Conservation (phyloP, 805 yeast species). For the Sungouiozyma ichnusensis region DNA sequence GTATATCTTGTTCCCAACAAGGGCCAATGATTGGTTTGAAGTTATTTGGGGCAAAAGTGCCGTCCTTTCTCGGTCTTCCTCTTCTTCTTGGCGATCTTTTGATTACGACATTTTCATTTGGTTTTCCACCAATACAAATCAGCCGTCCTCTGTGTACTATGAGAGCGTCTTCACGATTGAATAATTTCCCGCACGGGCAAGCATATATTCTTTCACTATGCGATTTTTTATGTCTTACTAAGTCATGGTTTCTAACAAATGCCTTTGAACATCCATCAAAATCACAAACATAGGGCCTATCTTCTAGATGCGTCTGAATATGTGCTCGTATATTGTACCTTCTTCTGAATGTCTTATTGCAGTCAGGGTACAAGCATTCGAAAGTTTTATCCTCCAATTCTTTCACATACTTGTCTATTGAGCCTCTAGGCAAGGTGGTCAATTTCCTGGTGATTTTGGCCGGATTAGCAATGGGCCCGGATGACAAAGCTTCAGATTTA, state of each 20-base stretch:
- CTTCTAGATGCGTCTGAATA: slow-evolving; percentile 91
- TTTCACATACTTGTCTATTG: slow-evolving; percentile 68
- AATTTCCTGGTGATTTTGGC: slow-evolving; percentile 22
- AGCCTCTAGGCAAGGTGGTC: slow-evolving; percentile 71
- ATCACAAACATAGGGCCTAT: slow-evolving; percentile 79
- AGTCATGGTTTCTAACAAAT: slow-evolving; percentile 92
- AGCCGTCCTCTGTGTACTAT: slow-evolving; percentile 68
- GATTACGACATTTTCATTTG: slow-evolving; percentile 19
- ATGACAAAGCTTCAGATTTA: background rate
- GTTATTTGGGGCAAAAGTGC: slow-evolving; percentile 5
- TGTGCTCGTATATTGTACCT: slow-evolving; percentile 90
- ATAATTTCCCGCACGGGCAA: slow-evolving; percentile 92
- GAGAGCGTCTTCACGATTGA: slow-evolving; percentile 82
- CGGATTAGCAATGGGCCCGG: slow-evolving; percentile 10
- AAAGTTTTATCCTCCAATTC: slow-evolving; percentile 73
- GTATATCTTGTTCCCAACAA: background rate
- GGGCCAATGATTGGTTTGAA: background rate
- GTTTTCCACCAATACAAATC: slow-evolving; percentile 68
- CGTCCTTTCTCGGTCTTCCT: slow-evolving; percentile 20
- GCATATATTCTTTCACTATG: slow-evolving; percentile 63
- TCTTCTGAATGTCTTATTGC: slow-evolving; percentile 78
- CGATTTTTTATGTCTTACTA: slow-evolving; percentile 79
- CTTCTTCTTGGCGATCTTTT: slow-evolving; percentile 25
- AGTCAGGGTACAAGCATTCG: slow-evolving; percentile 63
- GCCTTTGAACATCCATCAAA: slow-evolving; percentile 57